phyloP scores from a whole-genome alignment of 306 rosid genomes.

The Pterocarpus santalinus region DNA sequence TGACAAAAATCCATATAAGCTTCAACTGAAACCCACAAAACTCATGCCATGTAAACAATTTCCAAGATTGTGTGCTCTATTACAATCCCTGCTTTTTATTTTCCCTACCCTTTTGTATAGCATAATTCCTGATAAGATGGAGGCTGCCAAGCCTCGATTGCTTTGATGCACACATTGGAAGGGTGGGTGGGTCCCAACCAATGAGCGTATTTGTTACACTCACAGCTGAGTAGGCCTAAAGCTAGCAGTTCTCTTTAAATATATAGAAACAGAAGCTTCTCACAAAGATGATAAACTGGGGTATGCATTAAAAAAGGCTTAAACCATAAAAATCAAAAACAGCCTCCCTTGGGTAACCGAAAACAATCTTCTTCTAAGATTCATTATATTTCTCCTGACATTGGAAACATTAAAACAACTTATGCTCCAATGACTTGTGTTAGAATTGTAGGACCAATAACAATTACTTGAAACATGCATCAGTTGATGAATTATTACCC shows the following conservation, averaged over 20 bases:
- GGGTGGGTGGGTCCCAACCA: neutral
- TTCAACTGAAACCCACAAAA: neutral
- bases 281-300: neutral
- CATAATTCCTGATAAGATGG: neutral
- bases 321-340: neutral
- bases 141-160: slow-evolving; percentile 23
- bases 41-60: neutral
- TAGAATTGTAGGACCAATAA: slow-evolving; percentile 15
- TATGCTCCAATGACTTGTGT: no score
- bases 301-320: no score
- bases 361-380: neutral
- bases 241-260: neutral
- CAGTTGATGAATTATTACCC: neutral
- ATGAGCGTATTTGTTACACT: neutral
- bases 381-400: slow-evolving; percentile 22
- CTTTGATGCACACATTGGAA: neutral
- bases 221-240: neutral
- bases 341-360: slow-evolving; percentile 18
- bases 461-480: slow-evolving; percentile 21
- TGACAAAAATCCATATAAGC: slow-evolving; percentile 15
- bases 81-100: neutral
- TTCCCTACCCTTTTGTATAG: neutral
- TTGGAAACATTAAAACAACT: slow-evolving; percentile 1
- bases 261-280: slow-evolving; percentile 5
- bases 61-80: slow-evolving; percentile 10